These are phyloP conservation scores for Crithidia thermophila DNA, from an alignment of 208 protist species.

Conservation along the genomic window DNA sequence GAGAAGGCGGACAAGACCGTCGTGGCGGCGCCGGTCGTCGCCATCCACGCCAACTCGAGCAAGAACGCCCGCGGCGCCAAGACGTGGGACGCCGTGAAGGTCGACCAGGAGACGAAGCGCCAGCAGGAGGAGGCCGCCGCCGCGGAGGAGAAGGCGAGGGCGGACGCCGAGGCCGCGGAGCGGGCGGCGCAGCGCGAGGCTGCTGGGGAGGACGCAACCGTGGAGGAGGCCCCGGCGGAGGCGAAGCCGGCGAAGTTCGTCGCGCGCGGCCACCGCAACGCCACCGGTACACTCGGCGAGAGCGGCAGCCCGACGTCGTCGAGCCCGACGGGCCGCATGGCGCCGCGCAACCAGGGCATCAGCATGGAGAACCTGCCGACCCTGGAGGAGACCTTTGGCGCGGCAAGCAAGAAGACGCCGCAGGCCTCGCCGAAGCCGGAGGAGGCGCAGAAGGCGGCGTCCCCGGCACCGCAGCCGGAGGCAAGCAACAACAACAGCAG, in stretches of 20 bases:
- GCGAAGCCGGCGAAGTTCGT: constrained; percentile 69
- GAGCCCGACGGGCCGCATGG: constrained; percentile 1
- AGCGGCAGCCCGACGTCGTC: constrained; percentile 13
- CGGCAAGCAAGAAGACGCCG: constrained; percentile 33
- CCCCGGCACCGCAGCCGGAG: constrained; percentile 3
- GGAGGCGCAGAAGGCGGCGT: constrained; percentile 10
- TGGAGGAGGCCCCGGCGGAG: constrained; percentile 22
- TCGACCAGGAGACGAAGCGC: constrained; percentile 18
- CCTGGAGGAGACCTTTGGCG: constrained; percentile 58
- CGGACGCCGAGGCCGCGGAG: constrained; percentile 15
- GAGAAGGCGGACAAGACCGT: constrained; percentile 8
- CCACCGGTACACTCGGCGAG: constrained; percentile 49
- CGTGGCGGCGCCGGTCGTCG: constrained; percentile 12
- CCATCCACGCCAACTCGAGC: constrained; percentile 21
- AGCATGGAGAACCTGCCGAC: constrained; percentile 62
- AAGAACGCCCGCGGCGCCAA: constrained; percentile 43
- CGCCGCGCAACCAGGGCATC: constrained; percentile 18
- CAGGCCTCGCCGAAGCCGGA: constrained; percentile 9
- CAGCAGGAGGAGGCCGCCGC: constrained; percentile 16
- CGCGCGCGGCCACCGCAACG: constrained; percentile 62
- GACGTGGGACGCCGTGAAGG: constrained; percentile 56
- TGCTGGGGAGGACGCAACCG: constrained; percentile 1
- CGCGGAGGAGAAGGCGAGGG: constrained; percentile 26
- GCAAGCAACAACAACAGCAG: background rate
- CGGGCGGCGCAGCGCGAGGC: background rate